Conservation (phyloP, 495 filamentous ascomycete genomes). For the Saxophila tyrrhenica region DNA sequence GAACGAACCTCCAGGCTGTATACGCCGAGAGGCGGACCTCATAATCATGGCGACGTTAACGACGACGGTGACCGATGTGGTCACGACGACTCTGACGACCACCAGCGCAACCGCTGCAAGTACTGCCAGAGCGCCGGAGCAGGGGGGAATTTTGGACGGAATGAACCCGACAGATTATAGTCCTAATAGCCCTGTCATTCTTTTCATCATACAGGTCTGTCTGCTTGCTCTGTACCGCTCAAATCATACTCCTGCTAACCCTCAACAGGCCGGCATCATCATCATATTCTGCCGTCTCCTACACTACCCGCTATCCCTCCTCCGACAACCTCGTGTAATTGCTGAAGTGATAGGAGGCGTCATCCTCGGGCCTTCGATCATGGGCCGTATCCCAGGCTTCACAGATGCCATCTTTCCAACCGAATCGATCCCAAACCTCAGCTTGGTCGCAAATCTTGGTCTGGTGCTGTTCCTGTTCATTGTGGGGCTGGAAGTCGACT, state of each 20-base stretch:
- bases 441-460: constrained; percentile 79
- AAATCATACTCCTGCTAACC: constrained; percentile 10
- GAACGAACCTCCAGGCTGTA: neutral
- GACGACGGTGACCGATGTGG: constrained; percentile 15
- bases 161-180: constrained; percentile 61
- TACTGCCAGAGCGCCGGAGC: constrained; percentile 33
- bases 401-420: constrained; percentile 63
- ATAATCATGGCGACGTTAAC: constrained; percentile 11
- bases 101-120: constrained; percentile 17
- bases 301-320: constrained; percentile 70
- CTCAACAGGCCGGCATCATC: constrained; percentile 65
- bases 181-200: constrained; percentile 69
- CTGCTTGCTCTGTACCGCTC: neutral
- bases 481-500: constrained; percentile 84
- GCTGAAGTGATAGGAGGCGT: constrained; percentile 94
- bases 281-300: constrained; percentile 80
- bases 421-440: constrained; percentile 61
- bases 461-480: constrained; percentile 86
- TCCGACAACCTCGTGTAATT: constrained; percentile 87
- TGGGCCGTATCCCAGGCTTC: constrained; percentile 78
- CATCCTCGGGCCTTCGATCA: constrained; percentile 73
- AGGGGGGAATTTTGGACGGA: constrained; percentile 67
- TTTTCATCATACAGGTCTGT: constrained; percentile 86
- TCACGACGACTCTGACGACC: constrained; percentile 17
- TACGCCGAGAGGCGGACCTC: neutral